These are phyloP conservation scores for Penicillium psychrofluorescens DNA, from an alignment of 495 filamentous ascomycete species.

Conservation along the genomic window DNA sequence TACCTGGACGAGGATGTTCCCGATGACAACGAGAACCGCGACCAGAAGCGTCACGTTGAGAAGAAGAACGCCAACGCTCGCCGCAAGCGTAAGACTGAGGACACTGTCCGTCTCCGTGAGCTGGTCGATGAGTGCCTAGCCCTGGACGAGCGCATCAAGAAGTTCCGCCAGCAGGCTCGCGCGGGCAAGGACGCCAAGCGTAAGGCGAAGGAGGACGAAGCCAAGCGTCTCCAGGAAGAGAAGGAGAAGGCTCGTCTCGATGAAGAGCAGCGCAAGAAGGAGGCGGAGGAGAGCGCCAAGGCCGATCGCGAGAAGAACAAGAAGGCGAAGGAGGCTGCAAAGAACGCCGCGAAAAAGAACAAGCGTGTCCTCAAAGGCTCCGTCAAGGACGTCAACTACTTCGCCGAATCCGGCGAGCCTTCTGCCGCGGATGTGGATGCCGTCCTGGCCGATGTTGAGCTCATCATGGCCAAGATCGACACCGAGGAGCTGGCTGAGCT, in stretches of 20 bases:
- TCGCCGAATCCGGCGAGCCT: slow-evolving; percentile 53
- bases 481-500: slow-evolving; percentile 78
- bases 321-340: slow-evolving; percentile 96
- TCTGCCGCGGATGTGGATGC: slow-evolving; percentile 67
- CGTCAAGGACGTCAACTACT: slow-evolving; percentile 96
- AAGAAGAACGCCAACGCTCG: slow-evolving; percentile 96
- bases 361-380: slow-evolving; percentile 86
- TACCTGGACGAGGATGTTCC: slow-evolving; percentile 98
- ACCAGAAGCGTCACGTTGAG: slow-evolving; percentile 97
- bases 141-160: slow-evolving; percentile 91
- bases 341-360: slow-evolving; percentile 99
- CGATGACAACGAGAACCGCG: slow-evolving; percentile 96
- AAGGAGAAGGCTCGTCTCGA: slow-evolving; percentile 69
- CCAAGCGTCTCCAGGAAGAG: slow-evolving; percentile 75
- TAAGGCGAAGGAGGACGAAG: slow-evolving; percentile 83
- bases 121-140: slow-evolving; percentile 78
- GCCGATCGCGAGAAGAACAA: slow-evolving; percentile 73
- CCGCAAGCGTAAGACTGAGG: slow-evolving; percentile 98
- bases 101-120: slow-evolving; percentile 80
- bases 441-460: slow-evolving; percentile 79
- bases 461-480: slow-evolving; percentile 83
- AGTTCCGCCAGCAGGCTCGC: slow-evolving; percentile 83
- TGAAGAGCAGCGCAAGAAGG: slow-evolving; percentile 66
- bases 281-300: slow-evolving; percentile 81
- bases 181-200: slow-evolving; percentile 92